Base-by-base conservation (phyloP, 2,329 filamentous ascomycete genomes). In the Penicillium brevicompactum region DNA sequence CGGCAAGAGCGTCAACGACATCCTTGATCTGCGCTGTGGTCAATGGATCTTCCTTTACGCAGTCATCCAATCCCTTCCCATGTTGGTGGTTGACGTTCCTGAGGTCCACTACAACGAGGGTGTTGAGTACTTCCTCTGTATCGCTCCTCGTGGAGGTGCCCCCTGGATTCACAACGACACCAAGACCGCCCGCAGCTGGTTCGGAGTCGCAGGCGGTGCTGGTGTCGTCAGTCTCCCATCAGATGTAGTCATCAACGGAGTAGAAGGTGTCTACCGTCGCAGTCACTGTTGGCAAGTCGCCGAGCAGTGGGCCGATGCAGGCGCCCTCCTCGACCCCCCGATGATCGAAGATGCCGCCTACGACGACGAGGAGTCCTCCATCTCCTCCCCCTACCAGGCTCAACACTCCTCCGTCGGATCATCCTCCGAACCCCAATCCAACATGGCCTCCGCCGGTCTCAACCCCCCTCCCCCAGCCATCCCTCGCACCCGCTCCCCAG, bases 251-350 rank as follows among this genome's bases (percentile, higher is more conserved):
- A 83, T 87, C 60, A 82, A 88, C 62, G 84, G 87, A 16, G 82
- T 87, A 1, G 87, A 90, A 66, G 86, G 84, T 43, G 82, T 87
- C 42, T 90, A 88, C 70, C 81, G 84, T 14, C 82, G 87, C 41
- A 87, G 84, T 57, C 87, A 90, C 67, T 89, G 87, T 72, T 90
- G 87, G 87, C 74, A 80, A 55, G 79, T 82, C 64, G 87, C 86
- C 3, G 80, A 84, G 61, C 77, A 82, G 61, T 89, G 87, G 87
- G 78, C 78, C 8, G 75, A 77, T 34, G 74, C 76, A 16, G 70
- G 71, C 50, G 61, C 68, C 47, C 61, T 74, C 14, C 56, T 74
- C 42, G 70, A 62, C 3, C 69, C 70, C 4, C 68, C 73, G 1
- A 63, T 66, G 48, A 53, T 70, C 4, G 71, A 72, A 27, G 71